Base-by-base conservation (phyloP, 1,284 basidiomycete genomes). In the Microbotryomycetes sp. region DNA sequence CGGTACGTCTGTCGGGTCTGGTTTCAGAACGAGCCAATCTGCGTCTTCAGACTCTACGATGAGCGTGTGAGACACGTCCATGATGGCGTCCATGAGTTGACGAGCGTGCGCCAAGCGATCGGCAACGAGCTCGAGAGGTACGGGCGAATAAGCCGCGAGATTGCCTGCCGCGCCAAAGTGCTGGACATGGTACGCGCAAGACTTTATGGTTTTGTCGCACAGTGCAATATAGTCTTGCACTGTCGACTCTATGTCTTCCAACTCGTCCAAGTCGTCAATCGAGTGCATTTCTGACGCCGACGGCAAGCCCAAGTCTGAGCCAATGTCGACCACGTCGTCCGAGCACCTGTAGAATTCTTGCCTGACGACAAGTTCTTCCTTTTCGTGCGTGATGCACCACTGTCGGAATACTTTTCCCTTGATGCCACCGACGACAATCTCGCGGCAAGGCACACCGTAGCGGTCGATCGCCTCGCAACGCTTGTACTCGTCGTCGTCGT, bases 41-140 rank as follows among this genome's bases (percentile, higher is more conserved):
- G 67, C 67, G 41, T 69, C 67, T 41, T 69, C 67, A 23, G 59
- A 60, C 26, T 59, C 59, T 47, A 66, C 59, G 3, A 66, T 66
- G 52, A 67, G 56, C 13, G 59, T 53, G 50, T 68, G 66, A 0
- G 66, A 67, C 35, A 41, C 35, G 35, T 41, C 35, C 35, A 41
- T 41, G 35, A 41, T 41, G 35, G 35, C 35, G 18, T 41, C 1
- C 60, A 54, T 6, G 56, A 54, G 28, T 60, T 62, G 45, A 65
- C 59, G 50, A 61, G 62, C 64, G 48, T 26, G n/a, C 11, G 48
- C 1, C 16, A 5, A 16, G 1, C 7, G n/a, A 18, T 4, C 4
- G 13, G 18, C 18, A 21, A 24, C 2, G 41, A 11, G 7, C 45
- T 6, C 3, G 28, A 3, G 2, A 2, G 4, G 0, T 13, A 24